A percentile compares a stretch with the other conserved stretches of the same genome.
phyloP scores from a whole-genome alignment of 2,329 filamentous ascomycete species.

The Colletotrichum kahawae region DNA sequence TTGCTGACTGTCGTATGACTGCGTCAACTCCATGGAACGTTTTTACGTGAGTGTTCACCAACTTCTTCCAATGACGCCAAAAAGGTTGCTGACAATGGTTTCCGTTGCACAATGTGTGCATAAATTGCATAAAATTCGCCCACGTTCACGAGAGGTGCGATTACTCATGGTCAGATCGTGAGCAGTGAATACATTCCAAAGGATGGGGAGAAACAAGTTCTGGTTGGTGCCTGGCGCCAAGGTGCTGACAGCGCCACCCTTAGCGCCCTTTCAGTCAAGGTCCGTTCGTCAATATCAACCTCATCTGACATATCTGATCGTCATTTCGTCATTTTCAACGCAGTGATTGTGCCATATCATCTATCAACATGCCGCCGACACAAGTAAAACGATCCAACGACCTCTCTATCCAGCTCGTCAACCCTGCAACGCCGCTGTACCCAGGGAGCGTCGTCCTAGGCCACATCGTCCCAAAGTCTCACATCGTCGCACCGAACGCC shows the following conservation, averaged over 20 bases:
- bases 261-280: background rate
- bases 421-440: background rate
- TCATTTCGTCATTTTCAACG: background rate
- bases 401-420: background rate
- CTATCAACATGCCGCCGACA: background rate
- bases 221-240: background rate
- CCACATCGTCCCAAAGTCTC: slow-evolving; percentile 24
- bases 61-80: background rate
- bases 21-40: background rate
- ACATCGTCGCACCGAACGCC: slow-evolving; percentile 25
- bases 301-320: background rate
- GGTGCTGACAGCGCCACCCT: background rate
- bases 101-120: background rate
- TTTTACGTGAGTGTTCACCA: background rate
- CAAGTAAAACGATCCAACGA: background rate
- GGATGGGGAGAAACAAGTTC: rapidly evolving
- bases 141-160: background rate
- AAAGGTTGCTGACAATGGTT: background rate
- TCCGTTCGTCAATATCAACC: background rate
- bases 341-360: rapidly evolving
- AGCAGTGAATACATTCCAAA: rapidly evolving
- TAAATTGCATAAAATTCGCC: background rate
- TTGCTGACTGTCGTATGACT: too few relatives aligned
- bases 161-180: background rate
- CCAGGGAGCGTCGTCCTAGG: slow-evolving; percentile 33